Base-by-base conservation (phyloP, 768 basidiomycete species). In the Russula virescens region DNA sequence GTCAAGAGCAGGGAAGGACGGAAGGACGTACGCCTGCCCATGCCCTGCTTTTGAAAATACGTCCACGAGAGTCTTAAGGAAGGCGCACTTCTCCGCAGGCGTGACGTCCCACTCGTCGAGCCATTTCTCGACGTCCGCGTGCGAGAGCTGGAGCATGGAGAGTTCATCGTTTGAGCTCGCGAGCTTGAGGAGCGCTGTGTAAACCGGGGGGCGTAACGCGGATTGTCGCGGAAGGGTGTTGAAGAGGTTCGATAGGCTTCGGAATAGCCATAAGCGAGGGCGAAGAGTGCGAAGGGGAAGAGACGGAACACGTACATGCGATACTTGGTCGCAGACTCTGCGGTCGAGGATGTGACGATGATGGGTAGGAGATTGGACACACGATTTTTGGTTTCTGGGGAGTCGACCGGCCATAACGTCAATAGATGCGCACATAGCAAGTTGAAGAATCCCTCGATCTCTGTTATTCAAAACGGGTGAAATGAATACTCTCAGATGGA, bases 361-460 rank as follows among this genome's bases (percentile, higher is more conserved):
- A 79, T 78, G 65, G 75, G 74, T 50, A 88, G 73, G 51, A 91
- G 76, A 31, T 75, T 70, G 18, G 73, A 69, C 48, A 87, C 68
- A 67, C 80, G 80, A 56, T 78, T 72, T 68, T 76, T 82, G n/a
- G 77, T 78, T 72, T 87, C 84, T 19, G 81, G 71, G 6, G 84
- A 80, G 60, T 83, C 79, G 51, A 75, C 63, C 8, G 83, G 73
- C 74, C 83, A 86, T 26, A 89, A 75, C 11, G 80, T 73, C 66
- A 89, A 80, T 43, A 91, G 70, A 75, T 92, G 89, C 3, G 90
- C 81, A 69, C 83, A 87, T 47, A 93, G 71, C 38, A 93, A 79
- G 73, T 92, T 92, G 79, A 91, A 93, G 73, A 92, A 93, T 21
- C 91, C 91, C 75, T 93, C 90, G 65, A 85, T 84, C 75, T 94